Conservation (phyloP, 768 basidiomycete genomes). For the Hortiboletus flavorubellus region DNA sequence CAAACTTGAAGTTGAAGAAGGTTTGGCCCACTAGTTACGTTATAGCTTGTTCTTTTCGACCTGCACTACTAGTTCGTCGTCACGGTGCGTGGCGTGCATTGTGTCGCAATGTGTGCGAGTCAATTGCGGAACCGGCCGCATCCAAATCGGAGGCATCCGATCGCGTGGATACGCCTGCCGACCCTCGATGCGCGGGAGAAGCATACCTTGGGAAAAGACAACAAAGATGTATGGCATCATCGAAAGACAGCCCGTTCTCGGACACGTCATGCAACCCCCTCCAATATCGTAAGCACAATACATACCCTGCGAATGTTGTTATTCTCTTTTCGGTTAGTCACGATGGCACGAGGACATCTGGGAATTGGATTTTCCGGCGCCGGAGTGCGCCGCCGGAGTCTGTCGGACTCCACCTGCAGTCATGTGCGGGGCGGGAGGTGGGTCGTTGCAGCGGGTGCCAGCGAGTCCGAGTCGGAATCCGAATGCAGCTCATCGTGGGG, state of each 20-base stretch:
- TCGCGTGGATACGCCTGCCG: constrained; percentile 9
- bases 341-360: no score
- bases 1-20: no score
- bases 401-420: no score
- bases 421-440: no score
- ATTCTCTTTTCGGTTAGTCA: background rate
- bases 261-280: background rate
- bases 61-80: constrained; percentile 48
- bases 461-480: constrained; percentile 30
- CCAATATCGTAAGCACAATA: constrained; percentile 4
- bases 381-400: no score
- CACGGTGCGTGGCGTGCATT: constrained; percentile 42
- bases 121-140: background rate
- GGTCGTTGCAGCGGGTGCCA: constrained; percentile 27
- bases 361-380: no score
- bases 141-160: background rate
- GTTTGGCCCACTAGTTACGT: no score
- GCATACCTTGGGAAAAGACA: background rate
- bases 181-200: constrained; percentile 13
- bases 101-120: constrained; percentile 6
- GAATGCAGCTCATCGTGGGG: constrained; percentile 20
- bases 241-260: background rate
- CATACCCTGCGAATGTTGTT: background rate
- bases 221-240: background rate
- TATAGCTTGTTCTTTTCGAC: no score